phyloP scores from a whole-genome alignment of 2,329 filamentous ascomycete genomes.

The Pseudogymnoascus sp. region DNA sequence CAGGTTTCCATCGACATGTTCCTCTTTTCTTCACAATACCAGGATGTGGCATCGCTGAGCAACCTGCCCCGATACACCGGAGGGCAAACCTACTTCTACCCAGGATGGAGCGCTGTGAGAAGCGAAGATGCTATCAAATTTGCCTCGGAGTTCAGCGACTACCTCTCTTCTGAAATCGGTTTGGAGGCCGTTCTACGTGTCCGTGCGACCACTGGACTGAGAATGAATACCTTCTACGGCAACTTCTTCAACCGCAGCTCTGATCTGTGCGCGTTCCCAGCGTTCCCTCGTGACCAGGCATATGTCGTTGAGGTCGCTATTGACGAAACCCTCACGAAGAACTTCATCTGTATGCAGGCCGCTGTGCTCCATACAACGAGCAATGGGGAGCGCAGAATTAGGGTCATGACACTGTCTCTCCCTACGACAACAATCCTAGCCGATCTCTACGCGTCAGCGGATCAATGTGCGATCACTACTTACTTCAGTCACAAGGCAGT shows the following conservation, averaged over 20 bases:
- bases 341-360: constrained; percentile 85
- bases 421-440: constrained; percentile 88
- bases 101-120: constrained; percentile 91
- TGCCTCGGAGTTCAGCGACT: constrained; percentile 92
- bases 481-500: constrained; percentile 98
- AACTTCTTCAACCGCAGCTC: constrained; percentile 99
- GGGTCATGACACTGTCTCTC: constrained; percentile 86
- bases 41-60: constrained; percentile 93
- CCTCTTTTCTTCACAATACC: constrained; percentile 90
- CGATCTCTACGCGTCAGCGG: constrained; percentile 88
- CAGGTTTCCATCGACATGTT: constrained; percentile 99
- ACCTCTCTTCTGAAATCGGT: constrained; percentile 92
- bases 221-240: constrained; percentile 92
- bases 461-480: constrained; percentile 85
- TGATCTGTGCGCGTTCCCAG: constrained; percentile 94
- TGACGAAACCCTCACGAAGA: constrained; percentile 87
- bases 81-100: constrained; percentile 97
- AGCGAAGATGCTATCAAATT: constrained; percentile 97
- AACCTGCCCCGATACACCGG: constrained; percentile 94
- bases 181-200: constrained; percentile 94
- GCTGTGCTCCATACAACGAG: constrained; percentile 96
- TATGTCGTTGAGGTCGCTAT: constrained; percentile 98
- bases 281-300: constrained; percentile 93
- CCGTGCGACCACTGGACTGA: constrained; percentile 84
- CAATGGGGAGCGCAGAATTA: constrained; percentile 91